Evolutionary conservation across 495 filamentous ascomycete species (phyloP).

Genomic region (Neurospora tetraspora): DNA sequence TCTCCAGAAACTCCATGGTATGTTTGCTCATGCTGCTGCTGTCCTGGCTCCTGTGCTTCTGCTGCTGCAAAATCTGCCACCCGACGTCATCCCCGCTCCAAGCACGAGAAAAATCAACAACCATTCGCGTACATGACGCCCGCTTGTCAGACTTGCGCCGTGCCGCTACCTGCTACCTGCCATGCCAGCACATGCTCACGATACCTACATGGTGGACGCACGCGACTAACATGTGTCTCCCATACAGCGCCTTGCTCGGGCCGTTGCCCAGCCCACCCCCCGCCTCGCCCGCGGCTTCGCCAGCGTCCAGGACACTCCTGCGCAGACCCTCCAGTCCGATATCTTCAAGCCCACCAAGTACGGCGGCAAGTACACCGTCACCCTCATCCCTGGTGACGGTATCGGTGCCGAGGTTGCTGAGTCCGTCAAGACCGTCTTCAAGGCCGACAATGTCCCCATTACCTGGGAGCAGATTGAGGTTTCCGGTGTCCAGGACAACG

Average conservation of each 20-base stretch:
- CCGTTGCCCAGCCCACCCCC: conserved; percentile 38
- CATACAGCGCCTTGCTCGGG: conserved; percentile 46
- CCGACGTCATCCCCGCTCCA: not conserved
- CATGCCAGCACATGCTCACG: not conserved
- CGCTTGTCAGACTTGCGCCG: not conserved
- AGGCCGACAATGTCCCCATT: conserved; percentile 96
- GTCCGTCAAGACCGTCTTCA: conserved; percentile 97
- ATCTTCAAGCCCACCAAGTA: conserved; percentile 99
- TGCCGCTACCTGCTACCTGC: not conserved
- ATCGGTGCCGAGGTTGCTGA: conserved; percentile 97
- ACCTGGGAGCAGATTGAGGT: conserved; percentile 99
- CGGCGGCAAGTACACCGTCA: conserved; percentile 98
- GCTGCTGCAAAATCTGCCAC: conserved; percentile 11
- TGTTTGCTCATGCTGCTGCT: conserved; percentile 4
- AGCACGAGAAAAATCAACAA: no score
- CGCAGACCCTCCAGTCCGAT: conserved; percentile 75
- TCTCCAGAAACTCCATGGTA: conserved; percentile 51
- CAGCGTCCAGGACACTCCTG: conserved; percentile 72
- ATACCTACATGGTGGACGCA: not conserved
- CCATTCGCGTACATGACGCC: not conserved
- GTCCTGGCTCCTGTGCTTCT: not conserved
- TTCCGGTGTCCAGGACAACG: conserved; percentile 66
- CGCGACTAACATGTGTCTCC: not conserved
- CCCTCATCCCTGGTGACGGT: conserved; percentile 95
- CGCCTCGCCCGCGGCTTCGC: conserved; percentile 48